A percentile compares a stretch with the other conserved stretches of the same genome.
phyloP scores from a whole-genome alignment of 2,329 filamentous ascomycete species.

The Fusarium albidum region DNA sequence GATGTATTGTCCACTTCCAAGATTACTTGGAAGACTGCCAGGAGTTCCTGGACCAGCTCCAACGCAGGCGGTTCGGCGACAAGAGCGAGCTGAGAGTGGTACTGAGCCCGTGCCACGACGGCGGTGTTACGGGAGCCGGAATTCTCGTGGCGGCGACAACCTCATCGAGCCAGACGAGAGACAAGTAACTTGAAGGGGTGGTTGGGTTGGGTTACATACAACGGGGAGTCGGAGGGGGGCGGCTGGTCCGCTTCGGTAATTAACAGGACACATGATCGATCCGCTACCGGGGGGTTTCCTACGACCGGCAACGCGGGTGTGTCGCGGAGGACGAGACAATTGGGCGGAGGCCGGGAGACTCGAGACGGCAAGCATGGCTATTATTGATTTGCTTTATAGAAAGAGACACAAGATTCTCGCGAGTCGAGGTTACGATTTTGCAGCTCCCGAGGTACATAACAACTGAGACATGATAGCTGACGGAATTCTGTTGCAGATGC shows the following conservation, averaged over 20 bases:
- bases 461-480: too few relatives aligned
- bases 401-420: slow-evolving; percentile 13
- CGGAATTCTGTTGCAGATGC: too few relatives aligned
- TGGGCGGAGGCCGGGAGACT: slow-evolving; percentile 13
- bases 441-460: too few relatives aligned
- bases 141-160: slow-evolving; percentile 61
- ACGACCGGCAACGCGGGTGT: slow-evolving; percentile 16
- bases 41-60: slow-evolving; percentile 67
- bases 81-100: slow-evolving; percentile 53
- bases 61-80: slow-evolving; percentile 44
- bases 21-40: slow-evolving; percentile 77
- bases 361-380: slow-evolving; percentile 1
- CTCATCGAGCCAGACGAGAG: slow-evolving; percentile 47
- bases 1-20: slow-evolving; percentile 82
- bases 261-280: slow-evolving; percentile 23
- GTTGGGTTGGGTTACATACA: slow-evolving; percentile 21
- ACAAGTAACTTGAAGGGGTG: slow-evolving; percentile 37
- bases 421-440: not conserved
- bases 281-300: slow-evolving; percentile 14
- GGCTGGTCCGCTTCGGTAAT: slow-evolving; percentile 36
- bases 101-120: slow-evolving; percentile 66
- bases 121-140: slow-evolving; percentile 68
- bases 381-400: slow-evolving; percentile 26
- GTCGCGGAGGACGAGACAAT: slow-evolving; percentile 8
- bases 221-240: slow-evolving; percentile 13